Evolutionary conservation across 2,329 filamentous ascomycete genomes (phyloP).

Genomic region (Nannizziopsis barbatae): DNA sequence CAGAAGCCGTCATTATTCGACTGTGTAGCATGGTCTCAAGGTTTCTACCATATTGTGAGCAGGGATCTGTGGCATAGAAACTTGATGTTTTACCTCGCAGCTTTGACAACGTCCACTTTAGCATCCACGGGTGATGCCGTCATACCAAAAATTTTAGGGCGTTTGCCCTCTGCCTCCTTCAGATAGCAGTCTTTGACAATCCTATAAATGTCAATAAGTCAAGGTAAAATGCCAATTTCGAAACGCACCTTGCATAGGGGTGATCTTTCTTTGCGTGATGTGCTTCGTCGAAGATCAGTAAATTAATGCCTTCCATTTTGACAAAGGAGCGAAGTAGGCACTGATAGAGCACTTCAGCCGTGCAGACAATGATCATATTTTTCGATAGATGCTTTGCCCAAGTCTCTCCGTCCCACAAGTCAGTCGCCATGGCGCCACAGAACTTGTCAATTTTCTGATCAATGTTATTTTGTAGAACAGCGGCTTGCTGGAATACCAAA

Average conservation of each 20-base stretch:
- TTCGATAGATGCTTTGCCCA: conserved; percentile 50
- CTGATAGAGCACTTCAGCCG: conserved; percentile 71
- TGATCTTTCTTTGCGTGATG: conserved; percentile 95
- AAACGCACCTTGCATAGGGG: conserved; percentile 58
- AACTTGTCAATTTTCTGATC: conserved; percentile 63
- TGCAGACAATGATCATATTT: conserved; percentile 83
- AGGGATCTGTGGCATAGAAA: not conserved
- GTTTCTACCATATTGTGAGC: conserved; percentile 34
- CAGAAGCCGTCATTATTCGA: conserved; percentile 66
- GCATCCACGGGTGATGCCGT: conserved; percentile 90
- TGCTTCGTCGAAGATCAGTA: conserved; percentile 90
- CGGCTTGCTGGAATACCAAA: conserved; percentile 78
- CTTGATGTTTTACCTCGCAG: conserved; percentile 41
- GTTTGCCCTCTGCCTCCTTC: conserved; percentile 36
- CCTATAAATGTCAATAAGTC: conserved; percentile 22
- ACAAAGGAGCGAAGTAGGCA: conserved; percentile 71
- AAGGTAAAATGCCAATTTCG: not conserved
- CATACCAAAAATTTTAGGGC: conserved; percentile 85
- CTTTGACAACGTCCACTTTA: conserved; percentile 58
- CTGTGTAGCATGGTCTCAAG: conserved; percentile 69
- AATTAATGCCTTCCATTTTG: conserved; percentile 68
- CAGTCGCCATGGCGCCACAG: conserved; percentile 56
- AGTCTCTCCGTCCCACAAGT: conserved; percentile 49
- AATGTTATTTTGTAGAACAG: conserved; percentile 69
- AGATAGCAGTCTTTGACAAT: conserved; percentile 84